Evolutionary conservation across 2,329 filamentous ascomycete genomes (phyloP), one percentile per base, ranked within the genome.

Genomic region (Talaromyces sp.): DNA sequence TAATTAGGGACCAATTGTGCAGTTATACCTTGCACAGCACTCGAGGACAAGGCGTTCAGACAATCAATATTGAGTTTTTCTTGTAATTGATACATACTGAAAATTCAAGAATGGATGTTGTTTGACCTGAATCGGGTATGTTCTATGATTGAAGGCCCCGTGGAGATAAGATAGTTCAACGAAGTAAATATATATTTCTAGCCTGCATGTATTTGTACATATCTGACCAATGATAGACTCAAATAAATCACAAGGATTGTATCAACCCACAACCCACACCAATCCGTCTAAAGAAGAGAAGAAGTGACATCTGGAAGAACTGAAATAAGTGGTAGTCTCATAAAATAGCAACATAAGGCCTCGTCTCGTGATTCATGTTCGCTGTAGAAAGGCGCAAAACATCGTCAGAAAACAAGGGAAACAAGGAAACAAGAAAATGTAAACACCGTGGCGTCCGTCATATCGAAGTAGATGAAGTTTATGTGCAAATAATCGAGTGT

Each of bases 301-400:
- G 22, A 63, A 63, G 22, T n/a, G 10, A 38, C n/a, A n/a, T n/a
- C n/a, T n/a, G n/a, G n/a, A n/a, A n/a, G n/a, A n/a, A n/a, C n/a
- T n/a, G n/a, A n/a, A n/a, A n/a, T n/a, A 58, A 34, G 15, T 10
- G 15, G 31, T n/a, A 53, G 19, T 25, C 2, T 38, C 53, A 25
- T 56, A 38, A 56, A 22, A 11, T 34, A 60, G 25, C 40, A 49
- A 60, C 43, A 34, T 34, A 47, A 65, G 53, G 59, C 40, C 49
- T 62, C 56, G 53, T 65, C 40, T 63, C 64, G 53, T 66, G 58
- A 63, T 59, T 63, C 60, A 63, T 63, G 53, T 61, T 61, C 53
- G 54, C 36, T 22, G 17, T 43, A 58, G 27, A 6, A 19, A 56
- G 40, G 59, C 53, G 64, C 47, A 63, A 63, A 51, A 40, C 53